phyloP scores from a whole-genome alignment of 2,329 filamentous ascomycete species.

The Orbilia blumenaviensis region DNA sequence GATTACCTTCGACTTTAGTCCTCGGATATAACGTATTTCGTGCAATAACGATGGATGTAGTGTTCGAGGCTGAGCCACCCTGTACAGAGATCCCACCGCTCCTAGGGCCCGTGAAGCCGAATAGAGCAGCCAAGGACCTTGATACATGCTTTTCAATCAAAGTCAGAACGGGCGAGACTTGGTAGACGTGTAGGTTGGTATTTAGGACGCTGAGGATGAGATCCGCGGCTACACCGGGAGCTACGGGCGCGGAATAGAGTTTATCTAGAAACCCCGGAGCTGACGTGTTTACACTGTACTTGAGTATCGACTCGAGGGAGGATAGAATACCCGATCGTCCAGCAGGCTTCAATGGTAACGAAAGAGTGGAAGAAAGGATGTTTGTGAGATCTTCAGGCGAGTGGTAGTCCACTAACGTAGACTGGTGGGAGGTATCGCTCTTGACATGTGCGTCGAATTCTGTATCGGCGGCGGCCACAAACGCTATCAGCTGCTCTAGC shows the following conservation, averaged over 20 bases:
- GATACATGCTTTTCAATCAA: slow-evolving; percentile 87
- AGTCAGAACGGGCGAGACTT: slow-evolving; percentile 88
- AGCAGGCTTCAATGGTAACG: slow-evolving; percentile 28
- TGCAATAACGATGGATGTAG: slow-evolving; percentile 84
- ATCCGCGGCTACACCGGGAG: slow-evolving; percentile 85
- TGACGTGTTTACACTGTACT: slow-evolving; percentile 97
- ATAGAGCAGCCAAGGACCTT: slow-evolving; percentile 75
- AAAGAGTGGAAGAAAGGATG: slow-evolving; percentile 37
- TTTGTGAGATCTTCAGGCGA: slow-evolving; percentile 32
- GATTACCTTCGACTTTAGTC: slow-evolving; percentile 78
- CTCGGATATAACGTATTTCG: slow-evolving; percentile 84
- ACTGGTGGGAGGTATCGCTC: slow-evolving; percentile 15
- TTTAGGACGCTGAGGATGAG: slow-evolving; percentile 85
- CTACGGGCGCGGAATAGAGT: slow-evolving; percentile 88
- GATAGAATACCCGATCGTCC: slow-evolving; percentile 79
- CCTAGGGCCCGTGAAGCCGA: slow-evolving; percentile 75
- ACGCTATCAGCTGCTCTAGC: slow-evolving; percentile 33
- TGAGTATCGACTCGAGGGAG: slow-evolving; percentile 75
- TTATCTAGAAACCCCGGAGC: slow-evolving; percentile 97
- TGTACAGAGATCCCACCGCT: slow-evolving; percentile 78
- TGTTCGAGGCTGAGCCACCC: slow-evolving; percentile 85
- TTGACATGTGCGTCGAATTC: slow-evolving; percentile 30
- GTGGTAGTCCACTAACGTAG: slow-evolving; percentile 44
- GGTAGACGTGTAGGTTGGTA: slow-evolving; percentile 94
- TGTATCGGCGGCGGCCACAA: slow-evolving; percentile 31